These are phyloP conservation scores for Pythium rishiriense DNA, from an alignment of 352 stramenopile species.

Conservation along the genomic window DNA sequence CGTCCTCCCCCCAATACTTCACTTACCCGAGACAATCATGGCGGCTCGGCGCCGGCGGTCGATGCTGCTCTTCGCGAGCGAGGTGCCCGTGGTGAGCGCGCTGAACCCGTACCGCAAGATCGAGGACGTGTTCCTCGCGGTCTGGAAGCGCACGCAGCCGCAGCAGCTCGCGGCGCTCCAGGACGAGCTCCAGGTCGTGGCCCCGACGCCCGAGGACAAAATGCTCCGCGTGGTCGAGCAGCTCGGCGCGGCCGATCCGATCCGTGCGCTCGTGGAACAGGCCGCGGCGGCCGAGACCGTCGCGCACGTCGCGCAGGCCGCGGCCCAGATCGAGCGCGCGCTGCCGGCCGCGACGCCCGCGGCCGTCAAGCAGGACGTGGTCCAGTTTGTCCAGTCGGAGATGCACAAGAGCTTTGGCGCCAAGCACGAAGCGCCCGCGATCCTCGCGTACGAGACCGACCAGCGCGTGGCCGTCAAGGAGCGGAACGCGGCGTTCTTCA, in stretches of 20 bases:
- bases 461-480: constrained; percentile 60
- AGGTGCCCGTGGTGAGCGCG: constrained; percentile 81
- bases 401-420: constrained; percentile 82
- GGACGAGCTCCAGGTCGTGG: constrained; percentile 41
- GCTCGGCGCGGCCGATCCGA: constrained; percentile 49
- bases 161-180: constrained; percentile 53
- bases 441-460: constrained; percentile 68
- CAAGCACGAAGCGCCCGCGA: constrained; percentile 62
- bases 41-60: constrained; percentile 21
- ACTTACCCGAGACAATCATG: neutral
- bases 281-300: constrained; percentile 47
- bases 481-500: constrained; percentile 74
- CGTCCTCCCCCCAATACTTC: neutral
- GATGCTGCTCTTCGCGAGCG: constrained; percentile 86
- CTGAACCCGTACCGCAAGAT: constrained; percentile 84
- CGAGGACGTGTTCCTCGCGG: constrained; percentile 78
- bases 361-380: constrained; percentile 60
- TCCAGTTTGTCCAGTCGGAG: constrained; percentile 71
- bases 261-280: constrained; percentile 60
- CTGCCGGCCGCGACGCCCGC: constrained; percentile 49
- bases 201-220: constrained; percentile 52
- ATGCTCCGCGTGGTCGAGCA: constrained; percentile 57
- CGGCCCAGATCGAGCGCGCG: constrained; percentile 45
- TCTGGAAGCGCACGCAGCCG: constrained; percentile 83
- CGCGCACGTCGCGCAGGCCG: constrained; percentile 37